phyloP scores from a whole-genome alignment of 352 stramenopile species.

The Paralagenidium karlingii region DNA sequence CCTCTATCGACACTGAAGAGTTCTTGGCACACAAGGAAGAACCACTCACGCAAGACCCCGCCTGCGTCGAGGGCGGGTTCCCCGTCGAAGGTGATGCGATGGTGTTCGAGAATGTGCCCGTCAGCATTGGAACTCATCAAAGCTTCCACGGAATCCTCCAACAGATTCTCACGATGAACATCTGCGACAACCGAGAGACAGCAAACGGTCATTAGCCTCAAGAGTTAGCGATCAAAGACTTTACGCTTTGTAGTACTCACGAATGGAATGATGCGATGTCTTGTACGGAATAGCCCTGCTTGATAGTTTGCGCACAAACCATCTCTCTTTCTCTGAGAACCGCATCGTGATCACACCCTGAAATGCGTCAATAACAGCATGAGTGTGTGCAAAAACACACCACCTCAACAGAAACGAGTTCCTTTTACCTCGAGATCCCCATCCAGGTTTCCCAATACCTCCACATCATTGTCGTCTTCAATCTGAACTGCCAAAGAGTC shows the following conservation, averaged over 20 bases:
- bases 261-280: no score
- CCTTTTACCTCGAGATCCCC: no score
- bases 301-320: conserved; percentile 58
- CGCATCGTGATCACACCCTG: conserved; percentile 52
- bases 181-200: no score
- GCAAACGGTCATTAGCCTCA: no score
- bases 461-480: conserved; percentile 14
- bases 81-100: conserved; percentile 61
- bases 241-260: no score
- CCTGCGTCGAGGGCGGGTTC: conserved; percentile 67
- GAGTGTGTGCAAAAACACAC: no score
- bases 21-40: conserved; percentile 54
- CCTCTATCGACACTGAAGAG: conserved; percentile 64
- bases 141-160: conserved; percentile 52
- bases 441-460: no score
- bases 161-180: conserved; percentile 34
- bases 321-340: conserved; percentile 58
- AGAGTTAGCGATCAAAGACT: no score
- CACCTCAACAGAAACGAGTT: no score
- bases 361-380: conserved; percentile 35
- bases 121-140: conserved; percentile 18
- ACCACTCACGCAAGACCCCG: conserved; percentile 75
- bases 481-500: conserved; percentile 32
- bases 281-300: no score
- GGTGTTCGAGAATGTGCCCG: conserved; percentile 31